These are phyloP conservation scores for Pholiota molesta DNA, from an alignment of 768 basidiomycete genomes.

Conservation along the genomic window DNA sequence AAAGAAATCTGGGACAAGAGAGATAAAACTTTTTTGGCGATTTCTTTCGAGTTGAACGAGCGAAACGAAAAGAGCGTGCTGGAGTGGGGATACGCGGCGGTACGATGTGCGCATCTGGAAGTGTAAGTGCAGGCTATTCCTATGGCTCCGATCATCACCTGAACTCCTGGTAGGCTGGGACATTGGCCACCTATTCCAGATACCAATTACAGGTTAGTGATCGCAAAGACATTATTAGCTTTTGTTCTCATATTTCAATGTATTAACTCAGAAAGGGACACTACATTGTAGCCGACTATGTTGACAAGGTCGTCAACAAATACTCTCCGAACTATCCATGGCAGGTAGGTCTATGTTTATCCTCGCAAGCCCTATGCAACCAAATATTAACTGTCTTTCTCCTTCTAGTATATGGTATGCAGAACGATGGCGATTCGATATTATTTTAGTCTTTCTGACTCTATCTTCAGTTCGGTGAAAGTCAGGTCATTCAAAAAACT, in stretches of 20 bases:
- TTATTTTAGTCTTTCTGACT: constrained; percentile 15
- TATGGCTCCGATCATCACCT: constrained; percentile 1
- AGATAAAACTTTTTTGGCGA: constrained; percentile 75
- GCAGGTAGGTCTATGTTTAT: constrained; percentile 54
- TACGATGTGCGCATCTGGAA: constrained; percentile 72
- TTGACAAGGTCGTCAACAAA: constrained; percentile 66
- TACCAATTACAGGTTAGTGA: constrained; percentile 70
- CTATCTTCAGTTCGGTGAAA: constrained; percentile 70
- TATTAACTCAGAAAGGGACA: constrained; percentile 58
- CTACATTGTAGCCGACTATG: constrained; percentile 72
- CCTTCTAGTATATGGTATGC: constrained; percentile 64
- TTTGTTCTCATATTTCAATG: neutral
- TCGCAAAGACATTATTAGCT: neutral
- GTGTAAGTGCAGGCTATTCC: constrained; percentile 47
- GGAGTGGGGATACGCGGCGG: constrained; percentile 85
- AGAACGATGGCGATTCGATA: constrained; percentile 5
- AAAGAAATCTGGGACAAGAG: constrained; percentile 66
- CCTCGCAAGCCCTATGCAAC: constrained; percentile 4
- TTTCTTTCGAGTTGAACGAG: constrained; percentile 80
- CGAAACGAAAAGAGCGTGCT: constrained; percentile 67
- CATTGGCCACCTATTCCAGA: constrained; percentile 82
- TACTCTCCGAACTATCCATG: constrained; percentile 67
- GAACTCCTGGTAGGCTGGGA: constrained; percentile 46
- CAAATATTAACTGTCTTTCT: constrained; percentile 13
- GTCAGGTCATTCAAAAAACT: constrained; percentile 66